Evolutionary conservation across 1,284 basidiomycete genomes (phyloP), one percentile per base, ranked within the genome.

Genomic region (Sphaerobolus stellatus): DNA sequence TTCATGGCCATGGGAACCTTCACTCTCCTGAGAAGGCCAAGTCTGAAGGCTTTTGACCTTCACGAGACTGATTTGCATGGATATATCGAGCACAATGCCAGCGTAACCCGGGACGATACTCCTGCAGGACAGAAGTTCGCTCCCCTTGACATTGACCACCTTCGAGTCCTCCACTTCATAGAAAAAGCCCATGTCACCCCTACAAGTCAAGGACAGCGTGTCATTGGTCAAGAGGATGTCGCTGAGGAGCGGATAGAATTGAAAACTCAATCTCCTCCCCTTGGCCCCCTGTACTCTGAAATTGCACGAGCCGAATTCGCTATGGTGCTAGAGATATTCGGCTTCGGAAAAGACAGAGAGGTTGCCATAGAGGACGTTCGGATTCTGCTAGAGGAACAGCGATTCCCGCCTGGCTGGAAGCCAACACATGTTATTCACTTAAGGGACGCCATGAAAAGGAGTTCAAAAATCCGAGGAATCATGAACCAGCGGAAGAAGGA

Each of bases 401-500:
- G 78, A 8, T 59, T 85, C 2, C 84, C 84, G 0, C 70, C 75
- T 2, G 74, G 65, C 1, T 85, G 83, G 83, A 71, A 62, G 53
- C 77, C 81, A 5, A 66, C 66, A 13, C 77, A 76, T 50, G 68
- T 64, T 43, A 24, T 43, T 20, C 41, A 18, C 3, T 43, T 43
- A 14, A 43, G 13, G 4, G 41, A 43, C 28, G 41, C 41, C 18
- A n/a, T n/a, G n/a, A n/a, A n/a, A n/a, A n/a, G n/a, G n/a, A n/a
- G n/a, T n/a, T n/a, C n/a, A n/a, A 14, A 22, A 11, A 43, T 43
- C 28, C 41, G 41, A 24, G 14, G 41, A n/a, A 14, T 20, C 22
- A 43, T 43, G 41, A 43, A 43, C 13, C 11, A 43, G n/a, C n/a
- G n/a, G n/a, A n/a, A n/a, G n/a, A n/a, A n/a, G n/a, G n/a, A n/a